These are phyloP conservation scores for Quercus bicolor DNA, from an alignment of 306 rosid genomes.

Conservation along the genomic window DNA sequence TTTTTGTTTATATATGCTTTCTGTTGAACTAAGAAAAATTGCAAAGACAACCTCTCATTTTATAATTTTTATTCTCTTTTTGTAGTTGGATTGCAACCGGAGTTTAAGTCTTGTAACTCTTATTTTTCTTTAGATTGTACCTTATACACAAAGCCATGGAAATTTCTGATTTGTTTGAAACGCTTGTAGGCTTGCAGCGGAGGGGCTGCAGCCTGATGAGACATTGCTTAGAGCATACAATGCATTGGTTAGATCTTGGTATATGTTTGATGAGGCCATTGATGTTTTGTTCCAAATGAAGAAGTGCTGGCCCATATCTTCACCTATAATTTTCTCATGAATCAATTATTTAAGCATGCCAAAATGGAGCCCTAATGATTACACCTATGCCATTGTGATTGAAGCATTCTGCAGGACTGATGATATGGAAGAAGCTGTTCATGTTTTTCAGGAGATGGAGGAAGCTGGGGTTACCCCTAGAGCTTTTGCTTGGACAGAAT, in stretches of 20 bases:
- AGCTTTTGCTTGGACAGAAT: constrained; percentile 50
- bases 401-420: constrained; percentile 65
- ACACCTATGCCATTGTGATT: constrained; percentile 63
- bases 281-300: constrained; percentile 47
- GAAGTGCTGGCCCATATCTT: constrained; percentile 34
- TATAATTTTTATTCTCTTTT: no score
- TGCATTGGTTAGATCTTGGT: constrained; percentile 55
- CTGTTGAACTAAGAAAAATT: no score
- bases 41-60: no score
- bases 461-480: constrained; percentile 39
- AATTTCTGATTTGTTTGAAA: constrained; percentile 41
- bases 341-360: constrained; percentile 46
- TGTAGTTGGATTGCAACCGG: no score
- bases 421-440: constrained; percentile 38
- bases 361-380: constrained; percentile 44
- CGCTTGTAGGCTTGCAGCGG: constrained; percentile 17
- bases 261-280: constrained; percentile 64
- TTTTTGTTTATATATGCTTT: no score
- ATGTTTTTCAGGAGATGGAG: constrained; percentile 63
- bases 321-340: constrained; percentile 65
- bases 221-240: constrained; percentile 42
- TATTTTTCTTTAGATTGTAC: no score
- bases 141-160: neutral
- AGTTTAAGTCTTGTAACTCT: no score
- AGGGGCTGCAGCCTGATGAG: constrained; percentile 24